Conservation (phyloP, 148 eudicot species). For the Cornus suecica region DNA sequence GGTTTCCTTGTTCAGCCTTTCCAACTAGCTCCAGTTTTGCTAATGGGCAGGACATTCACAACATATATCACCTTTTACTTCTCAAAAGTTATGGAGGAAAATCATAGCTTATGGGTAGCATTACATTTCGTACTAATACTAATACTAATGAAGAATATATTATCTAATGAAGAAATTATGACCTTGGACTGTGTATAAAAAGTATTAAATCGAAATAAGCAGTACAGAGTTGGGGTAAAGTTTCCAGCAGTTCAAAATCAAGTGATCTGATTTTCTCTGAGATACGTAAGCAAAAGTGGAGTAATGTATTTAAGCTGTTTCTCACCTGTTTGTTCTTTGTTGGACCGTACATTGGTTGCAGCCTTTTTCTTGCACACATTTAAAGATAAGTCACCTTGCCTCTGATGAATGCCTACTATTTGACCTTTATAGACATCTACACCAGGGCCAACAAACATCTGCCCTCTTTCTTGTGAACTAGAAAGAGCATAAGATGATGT, state of each 20-base stretch:
- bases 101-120: too few relatives aligned
- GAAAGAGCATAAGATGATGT: slow-evolving; percentile 79
- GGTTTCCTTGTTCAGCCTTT: too few relatives aligned
- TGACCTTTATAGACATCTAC: slow-evolving; percentile 89
- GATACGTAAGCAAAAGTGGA: neutral
- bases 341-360: slow-evolving; percentile 93
- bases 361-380: slow-evolving; percentile 98
- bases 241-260: neutral
- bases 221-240: neutral
- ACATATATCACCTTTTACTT: too few relatives aligned
- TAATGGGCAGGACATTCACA: too few relatives aligned
- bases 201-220: too few relatives aligned
- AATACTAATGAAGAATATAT: too few relatives aligned
- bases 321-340: slow-evolving; percentile 85
- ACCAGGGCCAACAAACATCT: slow-evolving; percentile 80
- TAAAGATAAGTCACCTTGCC: slow-evolving; percentile 80
- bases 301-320: slow-evolving; percentile 3
- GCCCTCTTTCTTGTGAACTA: slow-evolving; percentile 96
- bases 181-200: too few relatives aligned
- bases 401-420: slow-evolving; percentile 92
- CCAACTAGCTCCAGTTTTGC: too few relatives aligned
- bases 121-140: too few relatives aligned
- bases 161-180: too few relatives aligned
- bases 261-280: neutral
- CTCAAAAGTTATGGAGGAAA: too few relatives aligned